phyloP scores from a whole-genome alignment of 768 basidiomycete species.

The Pleurotus ostreatus region DNA sequence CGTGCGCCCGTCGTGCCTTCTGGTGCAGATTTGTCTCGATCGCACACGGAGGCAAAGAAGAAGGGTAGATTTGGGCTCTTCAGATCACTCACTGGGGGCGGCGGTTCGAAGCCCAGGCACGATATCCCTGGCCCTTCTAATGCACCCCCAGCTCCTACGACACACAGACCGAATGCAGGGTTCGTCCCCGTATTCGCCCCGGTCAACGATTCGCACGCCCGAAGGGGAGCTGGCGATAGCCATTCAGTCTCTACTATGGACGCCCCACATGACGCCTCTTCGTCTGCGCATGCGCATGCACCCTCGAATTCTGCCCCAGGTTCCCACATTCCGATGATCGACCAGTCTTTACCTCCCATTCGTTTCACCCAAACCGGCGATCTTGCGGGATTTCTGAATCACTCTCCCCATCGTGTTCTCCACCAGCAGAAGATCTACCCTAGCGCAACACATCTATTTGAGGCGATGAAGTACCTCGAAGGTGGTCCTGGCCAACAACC shows the following conservation, averaged over 20 bases:
- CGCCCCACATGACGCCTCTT: background rate
- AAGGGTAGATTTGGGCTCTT: conserved; percentile 1
- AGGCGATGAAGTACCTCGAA: conserved; percentile 66
- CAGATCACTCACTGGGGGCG: background rate
- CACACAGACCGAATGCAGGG: conserved; percentile 9
- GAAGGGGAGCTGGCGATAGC: background rate
- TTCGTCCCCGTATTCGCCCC: conserved; percentile 24
- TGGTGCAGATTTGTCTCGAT: conserved; percentile 3
- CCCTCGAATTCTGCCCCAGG: background rate
- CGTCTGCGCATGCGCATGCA: background rate
- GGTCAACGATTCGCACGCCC: conserved; percentile 3
- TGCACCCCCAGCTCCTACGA: background rate
- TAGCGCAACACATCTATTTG: conserved; percentile 70
- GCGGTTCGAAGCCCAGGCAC: background rate
- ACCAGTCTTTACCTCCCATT: conserved; percentile 22
- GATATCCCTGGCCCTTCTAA: background rate
- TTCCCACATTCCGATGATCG: background rate
- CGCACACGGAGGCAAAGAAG: conserved; percentile 7
- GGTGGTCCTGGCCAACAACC: conserved; percentile 13
- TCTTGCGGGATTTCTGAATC: conserved; percentile 54
- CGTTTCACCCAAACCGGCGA: conserved; percentile 37
- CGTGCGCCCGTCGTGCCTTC: background rate
- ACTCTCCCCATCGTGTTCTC: conserved; percentile 59
- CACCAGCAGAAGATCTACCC: conserved; percentile 56
- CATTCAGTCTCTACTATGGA: background rate